Percentiles rank a stretch among this genome's conserved stretches.
phyloP scores from a whole-genome alignment of 2,329 filamentous ascomycete species.

The Alternaria infectoria region DNA sequence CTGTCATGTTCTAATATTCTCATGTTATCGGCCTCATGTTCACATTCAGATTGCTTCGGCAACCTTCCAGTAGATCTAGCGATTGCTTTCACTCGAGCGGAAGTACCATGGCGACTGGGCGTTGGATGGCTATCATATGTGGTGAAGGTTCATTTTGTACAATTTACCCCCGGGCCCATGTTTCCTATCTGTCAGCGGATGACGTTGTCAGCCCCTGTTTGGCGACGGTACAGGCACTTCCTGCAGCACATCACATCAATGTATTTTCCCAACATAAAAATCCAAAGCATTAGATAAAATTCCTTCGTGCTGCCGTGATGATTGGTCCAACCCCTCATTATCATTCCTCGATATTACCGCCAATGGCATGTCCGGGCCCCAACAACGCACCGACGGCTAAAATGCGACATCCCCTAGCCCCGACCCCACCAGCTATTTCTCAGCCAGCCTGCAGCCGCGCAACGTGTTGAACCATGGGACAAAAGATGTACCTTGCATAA shows the following conservation, averaged over 20 bases:
- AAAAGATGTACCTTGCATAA: constrained; percentile 15
- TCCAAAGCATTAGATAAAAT: neutral
- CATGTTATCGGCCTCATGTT: neutral
- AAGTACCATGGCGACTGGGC: neutral
- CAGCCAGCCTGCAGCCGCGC: neutral
- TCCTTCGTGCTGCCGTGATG: neutral
- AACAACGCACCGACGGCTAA: neutral
- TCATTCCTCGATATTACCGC: neutral
- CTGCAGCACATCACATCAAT: neutral
- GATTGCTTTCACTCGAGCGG: neutral
- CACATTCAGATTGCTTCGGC: neutral
- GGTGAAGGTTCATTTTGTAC: neutral
- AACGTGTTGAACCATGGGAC: constrained; percentile 1
- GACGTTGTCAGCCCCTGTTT: neutral
- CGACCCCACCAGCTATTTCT: neutral
- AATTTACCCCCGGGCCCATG: neutral
- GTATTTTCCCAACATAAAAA: neutral
- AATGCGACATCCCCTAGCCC: neutral
- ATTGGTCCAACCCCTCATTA: neutral
- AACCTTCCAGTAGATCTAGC: neutral
- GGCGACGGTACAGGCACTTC: neutral
- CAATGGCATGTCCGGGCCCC: neutral
- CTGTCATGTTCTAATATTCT: neutral
- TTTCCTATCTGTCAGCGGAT: neutral
- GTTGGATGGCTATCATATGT: neutral